Conservation (phyloP, 352 stramenopile genomes). For the Pythium oligandrum region DNA sequence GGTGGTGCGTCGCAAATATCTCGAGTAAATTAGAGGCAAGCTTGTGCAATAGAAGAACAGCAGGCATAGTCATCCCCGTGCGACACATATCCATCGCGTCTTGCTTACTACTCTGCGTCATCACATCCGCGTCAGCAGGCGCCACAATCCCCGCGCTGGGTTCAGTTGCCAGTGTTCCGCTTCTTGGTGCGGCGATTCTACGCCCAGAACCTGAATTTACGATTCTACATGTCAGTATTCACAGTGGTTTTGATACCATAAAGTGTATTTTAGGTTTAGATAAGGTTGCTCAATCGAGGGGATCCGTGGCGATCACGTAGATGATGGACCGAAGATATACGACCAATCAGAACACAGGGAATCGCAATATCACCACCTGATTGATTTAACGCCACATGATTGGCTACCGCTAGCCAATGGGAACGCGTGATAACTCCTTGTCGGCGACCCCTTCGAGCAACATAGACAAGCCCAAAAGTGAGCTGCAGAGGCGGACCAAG, state of each 20-base stretch:
- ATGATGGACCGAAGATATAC: constrained; percentile 6
- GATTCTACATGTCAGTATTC: too few species aligned
- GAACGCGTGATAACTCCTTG: background rate
- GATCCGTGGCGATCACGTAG: too few species aligned
- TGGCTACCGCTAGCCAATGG: constrained; percentile 13
- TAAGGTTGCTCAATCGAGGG: too few species aligned
- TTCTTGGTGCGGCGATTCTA: too few species aligned
- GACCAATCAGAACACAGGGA: constrained; percentile 6
- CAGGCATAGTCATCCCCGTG: constrained; percentile 1
- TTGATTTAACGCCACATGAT: constrained; percentile 15
- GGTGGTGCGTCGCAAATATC: constrained; percentile 50
- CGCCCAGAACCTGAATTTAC: too few species aligned
- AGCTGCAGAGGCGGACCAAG: background rate
- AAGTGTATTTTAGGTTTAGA: too few species aligned
- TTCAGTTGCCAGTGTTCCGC: too few species aligned
- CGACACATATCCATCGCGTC: constrained; percentile 1
- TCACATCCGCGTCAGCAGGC: too few species aligned
- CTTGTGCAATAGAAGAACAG: constrained; percentile 1
- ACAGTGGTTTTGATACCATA: too few species aligned
- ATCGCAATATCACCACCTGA: constrained; percentile 8
- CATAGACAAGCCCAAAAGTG: background rate
- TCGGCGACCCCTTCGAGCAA: constrained; percentile 10
- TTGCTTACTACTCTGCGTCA: background rate
- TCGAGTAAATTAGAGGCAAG: constrained; percentile 24
- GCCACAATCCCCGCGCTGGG: too few species aligned